Evolutionary conservation across 371 early-diverging fungal species (phyloP).

Genomic region (Ordospora colligata): DNA sequence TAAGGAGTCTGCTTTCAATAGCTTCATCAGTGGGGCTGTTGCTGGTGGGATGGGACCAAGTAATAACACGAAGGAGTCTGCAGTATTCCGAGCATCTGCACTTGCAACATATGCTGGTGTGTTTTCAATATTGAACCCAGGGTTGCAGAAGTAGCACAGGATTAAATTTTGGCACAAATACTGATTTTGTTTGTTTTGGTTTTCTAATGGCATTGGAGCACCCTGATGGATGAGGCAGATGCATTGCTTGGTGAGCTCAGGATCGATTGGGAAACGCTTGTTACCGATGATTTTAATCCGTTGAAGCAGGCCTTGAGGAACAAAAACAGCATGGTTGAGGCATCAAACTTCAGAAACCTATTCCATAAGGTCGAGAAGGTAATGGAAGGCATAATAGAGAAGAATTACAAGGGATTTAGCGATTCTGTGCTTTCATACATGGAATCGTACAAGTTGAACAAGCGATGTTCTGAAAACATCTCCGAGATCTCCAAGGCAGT

Average conservation of each 20-base stretch:
- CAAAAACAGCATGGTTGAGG: slow-evolving; percentile 13
- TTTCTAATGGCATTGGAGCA: neutral
- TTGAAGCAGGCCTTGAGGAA: slow-evolving; percentile 32
- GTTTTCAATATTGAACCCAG: neutral
- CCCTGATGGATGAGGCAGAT: slow-evolving; percentile 38
- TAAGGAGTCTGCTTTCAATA: slow-evolving; percentile 28
- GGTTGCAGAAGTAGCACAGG: neutral
- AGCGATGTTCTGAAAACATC: neutral
- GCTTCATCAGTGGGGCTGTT: slow-evolving; percentile 19
- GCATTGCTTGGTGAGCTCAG: slow-evolving; percentile 48
- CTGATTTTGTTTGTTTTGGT: neutral
- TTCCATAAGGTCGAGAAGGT: slow-evolving; percentile 50
- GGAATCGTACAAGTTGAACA: slow-evolving; percentile 34
- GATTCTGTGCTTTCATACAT: slow-evolving; percentile 51
- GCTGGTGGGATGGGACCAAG: slow-evolving; percentile 37
- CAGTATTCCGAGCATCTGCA: neutral
- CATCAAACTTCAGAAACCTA: slow-evolving; percentile 40
- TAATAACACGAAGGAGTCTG: neutral
- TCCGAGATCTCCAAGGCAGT: neutral
- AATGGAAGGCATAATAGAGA: slow-evolving; percentile 53
- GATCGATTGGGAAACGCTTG: slow-evolving; percentile 55
- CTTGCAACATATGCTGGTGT: neutral
- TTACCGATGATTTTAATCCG: slow-evolving; percentile 54
- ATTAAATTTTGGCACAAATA: no score
- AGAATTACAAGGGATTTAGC: slow-evolving; percentile 50